Percentiles rank a stretch among this genome's conserved stretches.
phyloP scores from a whole-genome alignment of 441 rosid species.

The Aleurites moluccanus region DNA sequence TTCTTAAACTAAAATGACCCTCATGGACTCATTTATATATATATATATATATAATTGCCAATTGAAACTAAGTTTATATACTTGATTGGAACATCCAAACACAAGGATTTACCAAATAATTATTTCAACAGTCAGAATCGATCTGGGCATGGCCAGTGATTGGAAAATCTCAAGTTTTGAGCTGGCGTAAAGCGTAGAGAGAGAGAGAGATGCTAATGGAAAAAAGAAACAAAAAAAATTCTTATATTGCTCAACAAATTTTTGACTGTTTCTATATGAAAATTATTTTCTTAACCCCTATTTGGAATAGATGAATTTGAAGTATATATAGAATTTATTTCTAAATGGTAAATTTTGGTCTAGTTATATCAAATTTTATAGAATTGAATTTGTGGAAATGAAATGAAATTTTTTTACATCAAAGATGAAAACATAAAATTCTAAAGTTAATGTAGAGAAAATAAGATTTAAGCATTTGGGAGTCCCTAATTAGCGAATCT shows the following conservation, averaged over 20 bases:
- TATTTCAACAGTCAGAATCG: background rate
- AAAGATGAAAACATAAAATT: too few relatives aligned
- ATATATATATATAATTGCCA: background rate
- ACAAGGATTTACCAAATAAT: background rate
- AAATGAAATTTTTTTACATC: too few relatives aligned
- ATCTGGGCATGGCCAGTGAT: background rate
- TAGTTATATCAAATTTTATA: too few relatives aligned
- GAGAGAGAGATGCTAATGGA: background rate
- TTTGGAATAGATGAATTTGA: too few relatives aligned
- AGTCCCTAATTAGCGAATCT: background rate
- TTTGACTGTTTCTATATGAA: background rate
- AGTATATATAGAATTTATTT: too few relatives aligned
- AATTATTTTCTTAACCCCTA: background rate
- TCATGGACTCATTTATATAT: too few relatives aligned
- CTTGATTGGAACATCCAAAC: background rate
- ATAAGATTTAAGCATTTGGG: background rate
- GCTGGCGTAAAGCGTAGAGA: background rate
- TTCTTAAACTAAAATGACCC: background rate
- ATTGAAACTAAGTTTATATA: background rate
- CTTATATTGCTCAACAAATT: background rate
- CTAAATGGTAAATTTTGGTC: too few relatives aligned
- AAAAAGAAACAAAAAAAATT: background rate
- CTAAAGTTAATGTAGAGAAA: background rate
- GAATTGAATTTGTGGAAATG: too few relatives aligned
- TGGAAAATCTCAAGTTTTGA: conserved; percentile 1